phyloP scores from a whole-genome alignment of 116 monocot genomes.

The Papilionanthe hybrid region DNA sequence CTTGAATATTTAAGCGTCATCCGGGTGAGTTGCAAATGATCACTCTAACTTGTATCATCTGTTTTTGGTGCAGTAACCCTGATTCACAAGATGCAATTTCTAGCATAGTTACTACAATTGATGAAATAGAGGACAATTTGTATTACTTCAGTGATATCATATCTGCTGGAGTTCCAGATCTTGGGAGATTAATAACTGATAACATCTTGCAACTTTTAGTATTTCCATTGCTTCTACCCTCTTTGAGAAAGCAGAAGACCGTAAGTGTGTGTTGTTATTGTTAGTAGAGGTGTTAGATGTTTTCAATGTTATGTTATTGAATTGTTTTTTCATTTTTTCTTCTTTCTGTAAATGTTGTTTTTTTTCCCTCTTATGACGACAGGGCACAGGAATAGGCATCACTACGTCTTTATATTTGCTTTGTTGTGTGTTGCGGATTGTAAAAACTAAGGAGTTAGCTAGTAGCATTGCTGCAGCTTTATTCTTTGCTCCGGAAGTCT shows the following conservation, averaged over 20 bases:
- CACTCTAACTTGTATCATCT: background rate
- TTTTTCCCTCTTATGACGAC: conserved; percentile 7
- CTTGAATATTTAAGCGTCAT: background rate
- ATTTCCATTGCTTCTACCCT: conserved; percentile 80
- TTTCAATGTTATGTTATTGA: background rate
- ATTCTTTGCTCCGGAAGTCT: conserved; percentile 49
- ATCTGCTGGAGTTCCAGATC: conserved; percentile 88
- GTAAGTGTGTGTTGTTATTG: conserved; percentile 30
- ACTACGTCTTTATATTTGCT: conserved; percentile 76
- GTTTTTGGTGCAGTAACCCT: conserved; percentile 37
- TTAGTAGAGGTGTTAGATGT: background rate
- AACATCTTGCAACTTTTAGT: conserved; percentile 69
- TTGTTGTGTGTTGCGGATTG: conserved; percentile 88
- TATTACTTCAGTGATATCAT: conserved; percentile 98
- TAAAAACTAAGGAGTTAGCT: conserved; percentile 88
- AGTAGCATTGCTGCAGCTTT: conserved; percentile 69
- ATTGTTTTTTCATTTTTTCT: background rate
- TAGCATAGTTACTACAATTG: conserved; percentile 51
- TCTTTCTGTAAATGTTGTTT: background rate
- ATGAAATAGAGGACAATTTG: conserved; percentile 87
- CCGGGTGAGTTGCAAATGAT: background rate
- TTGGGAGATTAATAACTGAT: conserved; percentile 83
- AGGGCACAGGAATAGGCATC: conserved; percentile 59
- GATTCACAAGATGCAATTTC: conserved; percentile 34
- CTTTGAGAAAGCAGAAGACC: conserved; percentile 39